These are phyloP conservation scores for Rugiboletus extremiorientalis DNA, from an alignment of 1,284 basidiomycete species.

Conservation along the genomic window DNA sequence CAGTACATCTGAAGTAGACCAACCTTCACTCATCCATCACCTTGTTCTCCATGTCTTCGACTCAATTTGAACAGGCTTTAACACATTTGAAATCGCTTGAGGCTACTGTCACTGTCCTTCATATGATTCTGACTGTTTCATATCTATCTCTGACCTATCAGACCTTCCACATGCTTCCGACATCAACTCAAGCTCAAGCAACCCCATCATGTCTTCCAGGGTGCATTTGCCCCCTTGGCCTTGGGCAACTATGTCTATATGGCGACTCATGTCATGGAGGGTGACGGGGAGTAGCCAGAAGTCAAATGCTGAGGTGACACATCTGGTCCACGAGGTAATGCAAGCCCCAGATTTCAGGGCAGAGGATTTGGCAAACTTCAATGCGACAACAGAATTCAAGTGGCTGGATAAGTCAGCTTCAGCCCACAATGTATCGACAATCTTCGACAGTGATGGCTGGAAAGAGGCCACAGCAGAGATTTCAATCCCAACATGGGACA, in stretches of 20 bases:
- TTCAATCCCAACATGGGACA: too few relatives aligned
- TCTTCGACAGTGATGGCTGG: too few relatives aligned
- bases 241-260: constrained; percentile 21
- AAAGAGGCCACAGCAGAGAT: too few relatives aligned
- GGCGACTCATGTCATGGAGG: constrained; percentile 23
- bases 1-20: too few relatives aligned
- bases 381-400: too few relatives aligned
- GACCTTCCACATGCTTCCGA: background rate
- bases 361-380: too few relatives aligned
- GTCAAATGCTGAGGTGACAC: constrained; percentile 13
- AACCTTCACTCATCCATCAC: too few relatives aligned
- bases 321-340: constrained; percentile 1
- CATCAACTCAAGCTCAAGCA: too few relatives aligned
- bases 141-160: background rate
- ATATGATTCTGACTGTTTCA: background rate
- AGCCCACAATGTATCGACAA: too few relatives aligned
- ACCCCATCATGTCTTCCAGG: too few relatives aligned
- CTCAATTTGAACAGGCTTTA: background rate
- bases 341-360: constrained; percentile 12
- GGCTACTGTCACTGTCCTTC: background rate
- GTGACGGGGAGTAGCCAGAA: constrained; percentile 17
- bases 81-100: too few relatives aligned
- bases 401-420: too few relatives aligned
- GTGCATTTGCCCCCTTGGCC: constrained; percentile 20
- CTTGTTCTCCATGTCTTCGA: background rate